These are phyloP conservation scores for Trypanosoma platydactyli DNA, from an alignment of 208 protist species.

Conservation along the genomic window DNA sequence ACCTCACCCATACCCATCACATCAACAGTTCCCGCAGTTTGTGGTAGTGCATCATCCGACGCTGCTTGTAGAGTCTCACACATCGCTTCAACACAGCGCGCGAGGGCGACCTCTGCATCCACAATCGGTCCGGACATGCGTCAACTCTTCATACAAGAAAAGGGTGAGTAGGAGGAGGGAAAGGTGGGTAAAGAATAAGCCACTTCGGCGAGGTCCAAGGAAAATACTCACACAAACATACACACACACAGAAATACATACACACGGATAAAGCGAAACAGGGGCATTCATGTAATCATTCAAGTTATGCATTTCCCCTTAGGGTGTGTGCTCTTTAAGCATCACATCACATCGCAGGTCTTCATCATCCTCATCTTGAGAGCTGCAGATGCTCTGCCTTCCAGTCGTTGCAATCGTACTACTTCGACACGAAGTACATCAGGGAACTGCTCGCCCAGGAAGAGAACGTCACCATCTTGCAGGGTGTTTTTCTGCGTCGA, in stretches of 20 bases:
- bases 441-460: constrained; percentile 35
- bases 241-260: constrained; percentile 13
- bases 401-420: constrained; percentile 35
- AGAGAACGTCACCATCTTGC: constrained; percentile 52
- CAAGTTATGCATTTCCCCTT: not conserved
- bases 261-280: constrained; percentile 25
- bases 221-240: not conserved
- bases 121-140: constrained; percentile 71
- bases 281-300: constrained; percentile 4
- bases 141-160: not conserved
- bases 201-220: constrained; percentile 1
- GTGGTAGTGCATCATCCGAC: constrained; percentile 66
- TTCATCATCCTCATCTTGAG: constrained; percentile 56
- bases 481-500: constrained; percentile 17
- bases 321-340: constrained; percentile 5
- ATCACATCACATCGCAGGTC: constrained; percentile 65
- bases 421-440: constrained; percentile 42
- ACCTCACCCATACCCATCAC: constrained; percentile 1
- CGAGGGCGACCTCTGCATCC: constrained; percentile 64
- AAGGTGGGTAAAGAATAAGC: not conserved
- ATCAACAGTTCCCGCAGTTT: constrained; percentile 39
- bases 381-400: constrained; percentile 51
- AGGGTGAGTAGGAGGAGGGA: not conserved
- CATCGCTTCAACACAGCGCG: constrained; percentile 58
- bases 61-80: constrained; percentile 39